These are phyloP conservation scores for Starmerella kuoi DNA, from an alignment of 805 yeast genomes.

Conservation along the genomic window DNA sequence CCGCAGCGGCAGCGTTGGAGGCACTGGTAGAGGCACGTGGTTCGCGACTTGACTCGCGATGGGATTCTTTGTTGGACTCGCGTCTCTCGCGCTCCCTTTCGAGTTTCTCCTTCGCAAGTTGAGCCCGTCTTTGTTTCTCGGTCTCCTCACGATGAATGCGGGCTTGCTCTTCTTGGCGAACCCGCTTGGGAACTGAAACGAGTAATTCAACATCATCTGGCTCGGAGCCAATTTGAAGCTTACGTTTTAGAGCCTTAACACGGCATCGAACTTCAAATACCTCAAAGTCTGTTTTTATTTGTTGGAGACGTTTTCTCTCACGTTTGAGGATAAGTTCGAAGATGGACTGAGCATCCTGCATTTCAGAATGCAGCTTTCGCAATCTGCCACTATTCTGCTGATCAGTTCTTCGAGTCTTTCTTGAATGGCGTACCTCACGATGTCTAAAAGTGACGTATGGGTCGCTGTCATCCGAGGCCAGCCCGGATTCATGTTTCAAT, in stretches of 20 bases:
- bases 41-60: slow-evolving; percentile 8
- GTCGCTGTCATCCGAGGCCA: slow-evolving; percentile 64
- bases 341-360: slow-evolving; percentile 62
- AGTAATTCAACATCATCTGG: slow-evolving; percentile 72
- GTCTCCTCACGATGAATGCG: slow-evolving; percentile 15
- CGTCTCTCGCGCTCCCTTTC: slow-evolving; percentile 19
- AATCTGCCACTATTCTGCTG: slow-evolving; percentile 77
- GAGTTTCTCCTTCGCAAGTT: slow-evolving; percentile 16
- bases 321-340: slow-evolving; percentile 61
- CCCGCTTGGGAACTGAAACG: slow-evolving; percentile 48
- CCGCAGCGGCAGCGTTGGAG: slow-evolving; percentile 12
- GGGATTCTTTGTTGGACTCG: slow-evolving; percentile 13
- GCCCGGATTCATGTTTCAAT: slow-evolving; percentile 73
- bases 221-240: slow-evolving; percentile 44
- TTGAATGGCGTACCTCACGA: slow-evolving; percentile 86
- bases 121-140: slow-evolving; percentile 18
- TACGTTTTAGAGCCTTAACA: slow-evolving; percentile 63
- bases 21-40: slow-evolving; percentile 28
- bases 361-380: slow-evolving; percentile 57
- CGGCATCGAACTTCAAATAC: slow-evolving; percentile 63
- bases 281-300: slow-evolving; percentile 48
- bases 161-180: slow-evolving; percentile 35
- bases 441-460: slow-evolving; percentile 94
- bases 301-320: slow-evolving; percentile 51
- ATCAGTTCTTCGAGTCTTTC: slow-evolving; percentile 93